A percentile compares a stretch with the other conserved stretches of the same genome.
Evolutionary conservation across 2,329 filamentous ascomycete species (phyloP).

Genomic region (Cercospora berteroae): DNA sequence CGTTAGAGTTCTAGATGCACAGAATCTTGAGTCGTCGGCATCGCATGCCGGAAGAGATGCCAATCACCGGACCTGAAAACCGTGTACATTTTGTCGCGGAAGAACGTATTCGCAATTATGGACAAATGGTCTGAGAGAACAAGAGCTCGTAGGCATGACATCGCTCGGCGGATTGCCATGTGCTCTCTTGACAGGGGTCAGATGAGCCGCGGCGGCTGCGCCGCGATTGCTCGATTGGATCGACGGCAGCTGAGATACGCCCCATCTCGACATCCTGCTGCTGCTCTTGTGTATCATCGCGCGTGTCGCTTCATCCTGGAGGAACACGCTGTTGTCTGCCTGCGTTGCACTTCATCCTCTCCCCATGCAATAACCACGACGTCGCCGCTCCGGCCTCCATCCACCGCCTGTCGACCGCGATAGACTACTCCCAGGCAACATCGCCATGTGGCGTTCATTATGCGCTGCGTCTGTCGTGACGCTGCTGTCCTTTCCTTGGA

Average conservation of each 20-base stretch:
- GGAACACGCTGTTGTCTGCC: neutral
- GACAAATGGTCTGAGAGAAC: neutral
- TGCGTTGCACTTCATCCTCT: neutral
- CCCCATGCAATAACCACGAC: neutral
- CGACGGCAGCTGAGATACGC: neutral
- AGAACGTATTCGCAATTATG: neutral
- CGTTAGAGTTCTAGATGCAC: neutral
- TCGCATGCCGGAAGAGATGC: neutral
- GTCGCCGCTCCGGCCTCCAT: neutral
- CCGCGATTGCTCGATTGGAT: constrained; percentile 2
- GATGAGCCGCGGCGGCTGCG: constrained; percentile 1
- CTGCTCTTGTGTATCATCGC: constrained; percentile 3
- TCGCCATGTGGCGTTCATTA: constrained; percentile 31
- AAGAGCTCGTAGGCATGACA: neutral
- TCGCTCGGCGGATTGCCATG: neutral
- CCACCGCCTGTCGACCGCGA: neutral
- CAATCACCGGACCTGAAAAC: neutral
- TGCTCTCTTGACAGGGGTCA: neutral
- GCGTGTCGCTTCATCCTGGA: constrained; percentile 2
- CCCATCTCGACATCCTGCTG: neutral
- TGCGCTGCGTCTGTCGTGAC: constrained; percentile 25
- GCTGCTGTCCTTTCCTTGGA: constrained; percentile 27
- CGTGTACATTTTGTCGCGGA: neutral
- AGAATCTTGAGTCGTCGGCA: neutral
- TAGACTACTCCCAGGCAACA: neutral